phyloP scores from a whole-genome alignment of 495 filamentous ascomycete genomes.

The Diplogelasinospora grovesii region DNA sequence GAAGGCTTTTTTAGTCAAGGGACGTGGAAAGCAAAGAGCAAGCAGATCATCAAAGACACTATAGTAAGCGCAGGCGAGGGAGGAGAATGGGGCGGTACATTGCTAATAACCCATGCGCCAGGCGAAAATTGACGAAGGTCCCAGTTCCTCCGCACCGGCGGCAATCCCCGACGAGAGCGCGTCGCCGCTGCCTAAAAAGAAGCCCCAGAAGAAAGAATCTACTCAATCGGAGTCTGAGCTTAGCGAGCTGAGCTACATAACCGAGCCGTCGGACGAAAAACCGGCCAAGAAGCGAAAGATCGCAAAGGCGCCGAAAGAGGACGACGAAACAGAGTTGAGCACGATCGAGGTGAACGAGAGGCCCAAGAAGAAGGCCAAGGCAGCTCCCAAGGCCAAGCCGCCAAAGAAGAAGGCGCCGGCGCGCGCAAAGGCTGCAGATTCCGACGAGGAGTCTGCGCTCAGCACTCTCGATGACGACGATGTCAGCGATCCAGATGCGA shows the following conservation, averaged over 20 bases:
- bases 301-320: slow-evolving; percentile 27
- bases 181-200: slow-evolving; percentile 7
- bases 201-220: slow-evolving; percentile 22
- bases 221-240: slow-evolving; percentile 24
- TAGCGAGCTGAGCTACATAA: slow-evolving; percentile 13
- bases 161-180: slow-evolving; percentile 5
- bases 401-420: background rate
- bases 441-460: slow-evolving; percentile 5
- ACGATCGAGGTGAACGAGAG: slow-evolving; percentile 1
- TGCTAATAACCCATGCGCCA: too few species aligned
- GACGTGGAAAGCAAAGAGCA: slow-evolving; percentile 76
- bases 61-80: slow-evolving; percentile 55
- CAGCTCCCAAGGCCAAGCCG: slow-evolving; percentile 2
- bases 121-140: slow-evolving; percentile 6
- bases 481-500: slow-evolving; percentile 70
- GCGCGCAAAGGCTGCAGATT: background rate
- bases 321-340: slow-evolving; percentile 15
- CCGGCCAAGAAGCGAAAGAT: slow-evolving; percentile 27
- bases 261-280: slow-evolving; percentile 3
- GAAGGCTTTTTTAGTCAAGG: slow-evolving; percentile 62
- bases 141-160: slow-evolving; percentile 10
- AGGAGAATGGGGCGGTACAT: too few species aligned
- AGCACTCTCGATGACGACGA: slow-evolving; percentile 40
- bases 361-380: slow-evolving; percentile 9
- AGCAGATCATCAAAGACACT: slow-evolving; percentile 61